A percentile compares a stretch with the other conserved stretches of the same genome.
phyloP scores from a whole-genome alignment of 352 stramenopile genomes.

The Aphanomyces invadans region DNA sequence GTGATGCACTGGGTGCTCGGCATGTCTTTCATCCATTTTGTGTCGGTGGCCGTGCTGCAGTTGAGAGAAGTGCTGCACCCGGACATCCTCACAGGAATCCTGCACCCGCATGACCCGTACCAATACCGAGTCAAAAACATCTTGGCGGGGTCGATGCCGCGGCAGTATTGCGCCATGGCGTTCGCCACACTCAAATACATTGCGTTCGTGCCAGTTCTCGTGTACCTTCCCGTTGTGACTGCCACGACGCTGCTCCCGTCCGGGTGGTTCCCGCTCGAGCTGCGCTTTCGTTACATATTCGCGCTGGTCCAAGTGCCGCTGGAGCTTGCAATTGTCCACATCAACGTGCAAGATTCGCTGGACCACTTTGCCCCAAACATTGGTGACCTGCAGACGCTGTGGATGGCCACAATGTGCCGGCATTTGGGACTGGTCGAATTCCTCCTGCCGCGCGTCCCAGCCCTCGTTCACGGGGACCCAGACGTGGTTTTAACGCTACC shows the following conservation, averaged over 20 bases:
- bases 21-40: constrained; percentile 97
- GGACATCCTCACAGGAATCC: constrained; percentile 80
- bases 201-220: constrained; percentile 77
- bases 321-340: constrained; percentile 93
- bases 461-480: constrained; percentile 24
- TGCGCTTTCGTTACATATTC: constrained; percentile 90
- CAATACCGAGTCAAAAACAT: constrained; percentile 93
- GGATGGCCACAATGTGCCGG: constrained; percentile 46
- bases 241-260: constrained; percentile 49
- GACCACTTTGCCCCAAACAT: constrained; percentile 86
- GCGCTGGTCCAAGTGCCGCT: constrained; percentile 92
- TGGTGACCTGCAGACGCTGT: constrained; percentile 59
- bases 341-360: constrained; percentile 92
- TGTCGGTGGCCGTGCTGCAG: constrained; percentile 93
- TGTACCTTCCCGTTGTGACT: constrained; percentile 88
- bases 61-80: constrained; percentile 93
- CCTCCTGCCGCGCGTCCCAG: constrained; percentile 48
- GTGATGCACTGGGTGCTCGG: constrained; percentile 96
- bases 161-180: constrained; percentile 90
- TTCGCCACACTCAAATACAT: constrained; percentile 89
- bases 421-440: constrained; percentile 64
- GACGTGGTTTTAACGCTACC: constrained; percentile 48
- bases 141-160: constrained; percentile 87
- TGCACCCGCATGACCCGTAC: constrained; percentile 93
- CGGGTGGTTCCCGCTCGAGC: constrained; percentile 43